These are phyloP conservation scores for Phallus indusiatus DNA, from an alignment of 768 basidiomycete genomes.

Conservation along the genomic window DNA sequence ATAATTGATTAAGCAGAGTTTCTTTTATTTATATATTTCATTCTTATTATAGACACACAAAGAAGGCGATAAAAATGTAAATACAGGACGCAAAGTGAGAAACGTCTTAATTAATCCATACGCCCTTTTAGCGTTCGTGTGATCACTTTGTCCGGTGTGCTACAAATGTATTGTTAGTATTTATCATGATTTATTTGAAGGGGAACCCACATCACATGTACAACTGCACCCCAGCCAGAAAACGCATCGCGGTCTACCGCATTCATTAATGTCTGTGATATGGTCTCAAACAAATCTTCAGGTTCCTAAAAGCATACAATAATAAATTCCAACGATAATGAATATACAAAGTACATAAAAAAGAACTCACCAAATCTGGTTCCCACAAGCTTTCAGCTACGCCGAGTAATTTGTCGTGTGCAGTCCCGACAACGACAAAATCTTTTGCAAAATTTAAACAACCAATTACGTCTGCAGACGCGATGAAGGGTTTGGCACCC, in stretches of 20 bases:
- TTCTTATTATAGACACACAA: neutral
- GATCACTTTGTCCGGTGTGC: conserved; percentile 47
- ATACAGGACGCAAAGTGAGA: neutral
- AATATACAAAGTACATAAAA: neutral
- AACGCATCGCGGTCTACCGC: conserved; percentile 93
- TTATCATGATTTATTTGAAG: neutral
- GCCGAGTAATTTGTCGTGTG: conserved; percentile 88
- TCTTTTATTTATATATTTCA: no score
- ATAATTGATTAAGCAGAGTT: no score
- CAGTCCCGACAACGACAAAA: conserved; percentile 93
- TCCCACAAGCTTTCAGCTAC: conserved; percentile 99
- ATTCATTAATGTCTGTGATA: conserved; percentile 91
- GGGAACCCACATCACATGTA: conserved; percentile 81
- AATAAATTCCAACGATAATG: neutral
- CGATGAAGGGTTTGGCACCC: conserved; percentile 73
- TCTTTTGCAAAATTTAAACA: conserved; percentile 93
- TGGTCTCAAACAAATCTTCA: conserved; percentile 97
- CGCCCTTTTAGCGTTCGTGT: conserved; percentile 83
- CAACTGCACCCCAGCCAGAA: conserved; percentile 94
- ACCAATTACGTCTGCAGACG: conserved; percentile 88
- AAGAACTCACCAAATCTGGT: conserved; percentile 57
- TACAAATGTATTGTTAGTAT: conserved; percentile 11
- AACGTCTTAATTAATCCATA: conserved; percentile 61
- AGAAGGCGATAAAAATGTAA: neutral
- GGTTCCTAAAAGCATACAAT: conserved; percentile 41